These are phyloP conservation scores for Leersia perrieri DNA, from an alignment of 176 grass and related monocot genomes.

Conservation along the genomic window DNA sequence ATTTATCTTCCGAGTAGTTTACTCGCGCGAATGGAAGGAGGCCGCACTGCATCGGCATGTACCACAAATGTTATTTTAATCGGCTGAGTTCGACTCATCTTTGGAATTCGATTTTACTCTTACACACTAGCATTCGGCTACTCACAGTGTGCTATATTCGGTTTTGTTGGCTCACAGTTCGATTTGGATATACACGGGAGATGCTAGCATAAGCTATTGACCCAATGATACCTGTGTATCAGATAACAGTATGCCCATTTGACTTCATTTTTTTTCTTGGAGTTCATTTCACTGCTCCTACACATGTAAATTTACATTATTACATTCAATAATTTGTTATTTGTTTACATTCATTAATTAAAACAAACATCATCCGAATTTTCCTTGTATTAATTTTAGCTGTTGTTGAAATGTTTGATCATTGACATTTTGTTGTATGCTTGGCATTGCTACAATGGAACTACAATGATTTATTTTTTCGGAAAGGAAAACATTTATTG, in stretches of 20 bases:
- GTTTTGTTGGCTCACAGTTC: too few relatives aligned
- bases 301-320: neutral
- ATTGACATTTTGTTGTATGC: neutral
- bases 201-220: neutral
- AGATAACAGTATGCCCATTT: neutral
- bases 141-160: too few relatives aligned
- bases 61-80: too few relatives aligned
- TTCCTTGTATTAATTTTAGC: neutral
- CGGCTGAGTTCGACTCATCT: too few relatives aligned
- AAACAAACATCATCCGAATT: neutral
- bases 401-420: neutral
- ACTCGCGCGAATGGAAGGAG: too few relatives aligned
- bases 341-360: neutral
- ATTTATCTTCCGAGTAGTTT: too few relatives aligned
- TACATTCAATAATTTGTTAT: neutral
- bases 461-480: too few relatives aligned
- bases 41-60: too few relatives aligned
- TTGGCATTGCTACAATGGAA: neutral
- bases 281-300: neutral
- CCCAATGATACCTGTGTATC: neutral
- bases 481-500: too few relatives aligned
- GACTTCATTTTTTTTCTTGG: neutral
- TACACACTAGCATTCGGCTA: too few relatives aligned
- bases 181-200: too few relatives aligned
- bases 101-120: too few relatives aligned